Evolutionary conservation across 139 green algal species (phyloP).

Genomic region (Picochlorum sp.): DNA sequence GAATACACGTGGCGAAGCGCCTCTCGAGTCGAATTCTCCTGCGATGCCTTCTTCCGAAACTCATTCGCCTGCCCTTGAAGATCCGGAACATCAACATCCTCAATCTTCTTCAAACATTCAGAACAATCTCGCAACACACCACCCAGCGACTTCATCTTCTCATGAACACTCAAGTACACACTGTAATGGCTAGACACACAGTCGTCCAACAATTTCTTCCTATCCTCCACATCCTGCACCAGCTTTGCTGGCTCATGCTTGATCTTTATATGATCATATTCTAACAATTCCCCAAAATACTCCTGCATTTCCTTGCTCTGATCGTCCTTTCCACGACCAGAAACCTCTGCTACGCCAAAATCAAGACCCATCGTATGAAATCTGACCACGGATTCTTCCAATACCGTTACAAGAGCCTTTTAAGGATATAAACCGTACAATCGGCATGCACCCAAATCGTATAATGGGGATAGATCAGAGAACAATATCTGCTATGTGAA

Average conservation of each 20-base stretch:
- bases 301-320: constrained; percentile 26
- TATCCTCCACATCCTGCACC: constrained; percentile 60
- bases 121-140: constrained; percentile 31
- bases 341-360: no score
- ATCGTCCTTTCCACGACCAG: no score
- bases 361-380: no score
- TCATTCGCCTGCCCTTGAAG: constrained; percentile 47
- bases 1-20: constrained; percentile 65
- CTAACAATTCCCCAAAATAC: constrained; percentile 87
- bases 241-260: constrained; percentile 90
- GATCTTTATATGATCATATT: constrained; percentile 75
- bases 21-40: constrained; percentile 36
- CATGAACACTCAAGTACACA: constrained; percentile 46
- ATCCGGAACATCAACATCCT: constrained; percentile 43
- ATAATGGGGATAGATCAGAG: no score
- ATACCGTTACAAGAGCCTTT: no score
- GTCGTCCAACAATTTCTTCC: constrained; percentile 65
- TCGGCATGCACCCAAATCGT: no score
- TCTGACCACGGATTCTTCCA: no score
- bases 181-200: constrained; percentile 53
- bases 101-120: constrained; percentile 11
- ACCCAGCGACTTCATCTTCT: constrained; percentile 36
- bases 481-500: no score
- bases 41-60: constrained; percentile 42
- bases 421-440: no score